Conservation (phyloP, 306 rosid species). For the Cucumis cinereus region DNA sequence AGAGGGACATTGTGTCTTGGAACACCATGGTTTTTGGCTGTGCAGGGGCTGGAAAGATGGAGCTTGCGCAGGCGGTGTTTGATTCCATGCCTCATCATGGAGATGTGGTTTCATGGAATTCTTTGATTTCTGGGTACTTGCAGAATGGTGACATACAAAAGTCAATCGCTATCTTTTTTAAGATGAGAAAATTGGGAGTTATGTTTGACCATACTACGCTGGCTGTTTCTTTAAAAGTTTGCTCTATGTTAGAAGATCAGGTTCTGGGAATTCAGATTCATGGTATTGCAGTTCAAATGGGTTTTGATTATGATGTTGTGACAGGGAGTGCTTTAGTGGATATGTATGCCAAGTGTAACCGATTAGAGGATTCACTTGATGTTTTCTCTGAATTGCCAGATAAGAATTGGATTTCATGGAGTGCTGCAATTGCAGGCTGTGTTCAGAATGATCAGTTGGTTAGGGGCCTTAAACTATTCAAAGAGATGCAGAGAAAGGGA, state of each 20-base stretch:
- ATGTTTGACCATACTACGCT: constrained; percentile 45
- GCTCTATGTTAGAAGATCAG: constrained; percentile 36
- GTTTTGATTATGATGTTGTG: constrained; percentile 42
- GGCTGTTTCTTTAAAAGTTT: constrained; percentile 50
- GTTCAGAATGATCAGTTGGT: constrained; percentile 50
- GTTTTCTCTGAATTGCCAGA: constrained; percentile 47
- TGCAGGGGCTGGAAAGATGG: constrained; percentile 39
- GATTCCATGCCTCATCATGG: constrained; percentile 45
- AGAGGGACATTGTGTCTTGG: constrained; percentile 52
- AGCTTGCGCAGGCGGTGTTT: constrained; percentile 31
- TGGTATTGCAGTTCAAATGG: constrained; percentile 47
- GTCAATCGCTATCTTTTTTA: constrained; percentile 27
- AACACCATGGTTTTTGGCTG: constrained; percentile 70
- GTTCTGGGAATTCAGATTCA: constrained; percentile 60
- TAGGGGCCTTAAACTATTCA: constrained; percentile 44
- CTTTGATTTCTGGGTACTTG: constrained; percentile 60
- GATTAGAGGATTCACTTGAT: constrained; percentile 29
- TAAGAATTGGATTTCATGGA: constrained; percentile 68
- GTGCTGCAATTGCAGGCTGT: constrained; percentile 68
- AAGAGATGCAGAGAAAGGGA: constrained; percentile 47
- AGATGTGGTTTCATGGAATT: constrained; percentile 78
- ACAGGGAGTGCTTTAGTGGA: constrained; percentile 65
- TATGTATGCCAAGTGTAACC: constrained; percentile 65
- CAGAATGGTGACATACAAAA: constrained; percentile 22
- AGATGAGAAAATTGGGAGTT: constrained; percentile 31